Conservation (phyloP, 768 basidiomycete genomes). For the Agrocybe chaxingu region DNA sequence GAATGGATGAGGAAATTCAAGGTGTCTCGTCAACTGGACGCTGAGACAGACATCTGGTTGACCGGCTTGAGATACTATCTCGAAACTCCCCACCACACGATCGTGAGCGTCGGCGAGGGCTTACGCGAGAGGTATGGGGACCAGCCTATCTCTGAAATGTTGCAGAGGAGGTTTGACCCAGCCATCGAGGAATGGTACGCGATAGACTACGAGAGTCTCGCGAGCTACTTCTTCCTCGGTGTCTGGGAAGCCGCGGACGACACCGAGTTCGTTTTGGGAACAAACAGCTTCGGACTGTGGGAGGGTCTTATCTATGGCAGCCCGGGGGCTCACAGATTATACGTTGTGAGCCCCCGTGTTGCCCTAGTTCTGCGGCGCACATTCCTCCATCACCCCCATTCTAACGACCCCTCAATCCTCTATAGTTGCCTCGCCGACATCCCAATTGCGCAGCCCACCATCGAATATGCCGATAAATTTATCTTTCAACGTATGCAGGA, state of each 20-base stretch:
- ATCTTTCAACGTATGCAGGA: conserved; percentile 8
- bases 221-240: conserved; percentile 28
- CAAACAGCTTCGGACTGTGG: conserved; percentile 29
- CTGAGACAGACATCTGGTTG: conserved; percentile 26
- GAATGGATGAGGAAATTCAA: conserved; percentile 23
- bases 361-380: conserved; percentile 25
- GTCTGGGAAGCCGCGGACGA: conserved; percentile 31
- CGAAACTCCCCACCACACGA: conserved; percentile 23
- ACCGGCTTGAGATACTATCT: conserved; percentile 28
- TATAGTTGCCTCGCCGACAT: conserved; percentile 23
- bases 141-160: conserved; percentile 15
- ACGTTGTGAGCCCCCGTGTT: conserved; percentile 32
- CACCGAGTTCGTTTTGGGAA: conserved; percentile 29
- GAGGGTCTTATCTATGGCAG: conserved; percentile 25
- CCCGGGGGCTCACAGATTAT: conserved; percentile 25
- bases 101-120: conserved; percentile 21
- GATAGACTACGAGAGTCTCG: conserved; percentile 22
- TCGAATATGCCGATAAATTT: conserved; percentile 10
- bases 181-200: conserved; percentile 22
- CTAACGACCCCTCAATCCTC: conserved; percentile 16
- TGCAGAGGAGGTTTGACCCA: conserved; percentile 18
- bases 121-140: conserved; percentile 19
- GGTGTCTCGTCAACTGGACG: conserved; percentile 14
- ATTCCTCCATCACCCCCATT: conserved; percentile 10
- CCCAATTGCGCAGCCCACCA: conserved; percentile 12